A percentile compares a stretch with the other conserved stretches of the same genome.
phyloP scores from a whole-genome alignment of 495 filamentous ascomycete genomes.

The Penicillium taxi region DNA sequence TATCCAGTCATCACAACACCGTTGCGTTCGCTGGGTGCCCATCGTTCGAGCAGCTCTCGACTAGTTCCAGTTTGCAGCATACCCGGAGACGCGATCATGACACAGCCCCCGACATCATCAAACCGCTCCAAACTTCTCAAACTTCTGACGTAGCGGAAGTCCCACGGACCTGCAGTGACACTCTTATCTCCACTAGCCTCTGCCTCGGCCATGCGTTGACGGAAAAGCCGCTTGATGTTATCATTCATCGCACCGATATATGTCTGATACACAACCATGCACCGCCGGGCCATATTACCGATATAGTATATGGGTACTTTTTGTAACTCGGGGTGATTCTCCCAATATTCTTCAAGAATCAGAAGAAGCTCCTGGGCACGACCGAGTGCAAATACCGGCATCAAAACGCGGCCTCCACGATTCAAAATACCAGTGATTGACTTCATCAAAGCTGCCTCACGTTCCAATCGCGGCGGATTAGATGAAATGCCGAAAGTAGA shows the following conservation, averaged over 20 bases:
- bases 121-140: slow-evolving; percentile 90
- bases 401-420: slow-evolving; percentile 81
- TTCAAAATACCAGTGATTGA: slow-evolving; percentile 82
- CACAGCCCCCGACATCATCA: slow-evolving; percentile 89
- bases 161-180: slow-evolving; percentile 79
- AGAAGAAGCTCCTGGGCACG: slow-evolving; percentile 88
- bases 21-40: slow-evolving; percentile 92
- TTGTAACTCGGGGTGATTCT: slow-evolving; percentile 73
- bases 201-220: slow-evolving; percentile 78
- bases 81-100: slow-evolving; percentile 94
- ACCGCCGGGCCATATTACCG: slow-evolving; percentile 84
- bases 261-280: slow-evolving; percentile 98
- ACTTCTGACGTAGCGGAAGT: slow-evolving; percentile 84
- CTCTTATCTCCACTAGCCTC: slow-evolving; percentile 67
- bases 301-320: slow-evolving; percentile 95
- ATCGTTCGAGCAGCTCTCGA: slow-evolving; percentile 83
- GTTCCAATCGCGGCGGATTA: slow-evolving; percentile 78
- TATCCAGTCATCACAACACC: slow-evolving; percentile 97
- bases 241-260: slow-evolving; percentile 98
- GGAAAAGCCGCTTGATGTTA: slow-evolving; percentile 87
- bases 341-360: slow-evolving; percentile 97
- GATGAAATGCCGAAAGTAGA: slow-evolving; percentile 92
- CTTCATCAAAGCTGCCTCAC: slow-evolving; percentile 91
- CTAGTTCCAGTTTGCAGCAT: slow-evolving; percentile 97
- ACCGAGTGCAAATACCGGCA: slow-evolving; percentile 93